Evolutionary conservation across 1,284 basidiomycete species (phyloP).

Genomic region (Sphagnurus paluster): DNA sequence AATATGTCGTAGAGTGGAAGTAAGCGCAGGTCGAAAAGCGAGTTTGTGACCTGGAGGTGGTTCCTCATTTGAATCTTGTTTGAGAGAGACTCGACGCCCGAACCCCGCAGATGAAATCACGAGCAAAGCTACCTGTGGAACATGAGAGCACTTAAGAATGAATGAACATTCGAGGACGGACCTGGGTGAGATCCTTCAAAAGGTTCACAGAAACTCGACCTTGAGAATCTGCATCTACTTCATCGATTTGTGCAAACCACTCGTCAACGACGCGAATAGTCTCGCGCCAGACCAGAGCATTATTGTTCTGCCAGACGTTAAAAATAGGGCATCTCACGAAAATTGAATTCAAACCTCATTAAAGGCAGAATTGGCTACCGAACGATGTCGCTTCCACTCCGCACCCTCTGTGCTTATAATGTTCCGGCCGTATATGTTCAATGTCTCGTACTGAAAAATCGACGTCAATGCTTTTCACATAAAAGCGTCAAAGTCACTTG

Average conservation of each 20-base stretch:
- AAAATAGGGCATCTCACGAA: background rate
- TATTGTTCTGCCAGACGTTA: conserved; percentile 34
- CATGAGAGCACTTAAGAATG: background rate
- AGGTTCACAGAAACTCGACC: conserved; percentile 28
- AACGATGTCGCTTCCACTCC: conserved; percentile 44
- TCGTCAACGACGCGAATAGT: conserved; percentile 40
- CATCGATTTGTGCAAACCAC: conserved; percentile 43
- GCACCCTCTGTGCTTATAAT: conserved; percentile 42
- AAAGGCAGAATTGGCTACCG: conserved; percentile 40
- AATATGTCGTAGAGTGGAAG: conserved; percentile 27
- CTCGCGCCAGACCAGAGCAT: conserved; percentile 45
- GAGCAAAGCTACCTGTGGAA: conserved; percentile 35
- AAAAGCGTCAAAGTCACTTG: conserved; percentile 17
- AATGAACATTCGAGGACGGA: conserved; percentile 10
- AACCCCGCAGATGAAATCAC: conserved; percentile 45
- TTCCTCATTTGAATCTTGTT: conserved; percentile 23
- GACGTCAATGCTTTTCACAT: background rate
- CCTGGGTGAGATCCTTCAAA: conserved; percentile 29
- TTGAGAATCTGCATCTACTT: conserved; percentile 17
- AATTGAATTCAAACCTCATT: conserved; percentile 31
- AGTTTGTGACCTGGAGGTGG: conserved; percentile 32
- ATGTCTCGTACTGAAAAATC: conserved; percentile 29
- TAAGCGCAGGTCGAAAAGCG: conserved; percentile 35
- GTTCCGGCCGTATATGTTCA: conserved; percentile 40
- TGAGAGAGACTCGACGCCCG: conserved; percentile 35